Evolutionary conservation across 164 flowering plant species (phyloP), one percentile per base, ranked within the genome.

Genomic region (Vitis rupestris): DNA sequence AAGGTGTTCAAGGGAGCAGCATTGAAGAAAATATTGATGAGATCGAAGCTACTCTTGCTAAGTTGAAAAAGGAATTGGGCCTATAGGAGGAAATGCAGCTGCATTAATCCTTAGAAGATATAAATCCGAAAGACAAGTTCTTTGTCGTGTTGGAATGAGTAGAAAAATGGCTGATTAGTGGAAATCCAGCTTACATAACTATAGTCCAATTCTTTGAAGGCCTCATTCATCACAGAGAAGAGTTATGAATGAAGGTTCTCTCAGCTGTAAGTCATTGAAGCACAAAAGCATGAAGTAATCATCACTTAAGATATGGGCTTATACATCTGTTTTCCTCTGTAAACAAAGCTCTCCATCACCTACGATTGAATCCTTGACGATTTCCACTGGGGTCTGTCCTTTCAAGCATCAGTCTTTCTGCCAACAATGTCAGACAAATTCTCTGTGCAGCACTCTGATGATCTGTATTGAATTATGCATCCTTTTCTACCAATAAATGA

Each of bases 21-120:
- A 85, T 92, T 37, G 89, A 87, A 65, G 94, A 92, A 1, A 80
- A 80, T 69, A 83, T 92, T 37, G 91, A 92, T 75, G 97, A 94
- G 52, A 85, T 90, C 71, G 97, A 94, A 84, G 97, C 93, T 13
- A 80, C 97, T 51, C 97, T 94, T 71, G 87, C 91, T 44, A 80
- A 86, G 71, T 75, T 91, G 79, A 92, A 88, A 72, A 90, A 74
- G 80, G 97, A 94, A 67, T 65, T 92, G 71, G 97, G 96, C 44
- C 83, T 92, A 8, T 85, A 79, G 65, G 57, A 50, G 61, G 31
- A 50, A 30, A 30, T 30, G 64, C 58, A 50, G 51, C 64, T 31
- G 61, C 19, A 6, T 59, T 2, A 17, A 57, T 57, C 56, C 56
- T 53, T 2, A 12, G 48, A 29, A 11, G 37, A 19, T n/a, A 44